Conservation (phyloP, 768 basidiomycete genomes). For the Pholiota microspora region DNA sequence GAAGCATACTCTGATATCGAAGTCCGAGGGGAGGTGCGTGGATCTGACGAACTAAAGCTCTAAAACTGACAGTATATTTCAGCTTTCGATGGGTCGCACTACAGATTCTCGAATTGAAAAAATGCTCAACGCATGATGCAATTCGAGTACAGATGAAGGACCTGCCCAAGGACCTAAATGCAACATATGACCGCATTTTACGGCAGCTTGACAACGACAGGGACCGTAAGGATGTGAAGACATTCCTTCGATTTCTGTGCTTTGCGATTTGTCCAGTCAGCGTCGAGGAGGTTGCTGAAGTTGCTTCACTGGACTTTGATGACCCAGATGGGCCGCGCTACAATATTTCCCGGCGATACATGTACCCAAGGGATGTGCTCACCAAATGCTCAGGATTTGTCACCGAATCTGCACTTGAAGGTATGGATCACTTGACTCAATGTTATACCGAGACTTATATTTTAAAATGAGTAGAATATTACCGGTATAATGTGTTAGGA, state of each 20-base stretch:
- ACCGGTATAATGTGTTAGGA: neutral
- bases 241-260: neutral
- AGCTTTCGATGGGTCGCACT: neutral
- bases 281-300: neutral
- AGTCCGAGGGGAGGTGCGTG: neutral
- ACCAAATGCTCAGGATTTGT: neutral
- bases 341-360: neutral
- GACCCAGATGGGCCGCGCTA: neutral
- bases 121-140: neutral
- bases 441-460: too few relatives aligned
- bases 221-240: neutral
- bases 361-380: neutral
- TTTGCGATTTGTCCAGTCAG: neutral
- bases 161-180: neutral
- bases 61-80: neutral
- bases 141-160: neutral
- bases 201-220: neutral
- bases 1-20: neutral
- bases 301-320: neutral
- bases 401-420: neutral
- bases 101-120: neutral
- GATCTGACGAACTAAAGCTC: neutral
- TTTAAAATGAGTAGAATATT: too few relatives aligned
- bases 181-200: neutral
- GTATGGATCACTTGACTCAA: neutral